Evolutionary conservation across 176 grass and related monocot species (phyloP).

Genomic region (Bothriochloa decipiens): DNA sequence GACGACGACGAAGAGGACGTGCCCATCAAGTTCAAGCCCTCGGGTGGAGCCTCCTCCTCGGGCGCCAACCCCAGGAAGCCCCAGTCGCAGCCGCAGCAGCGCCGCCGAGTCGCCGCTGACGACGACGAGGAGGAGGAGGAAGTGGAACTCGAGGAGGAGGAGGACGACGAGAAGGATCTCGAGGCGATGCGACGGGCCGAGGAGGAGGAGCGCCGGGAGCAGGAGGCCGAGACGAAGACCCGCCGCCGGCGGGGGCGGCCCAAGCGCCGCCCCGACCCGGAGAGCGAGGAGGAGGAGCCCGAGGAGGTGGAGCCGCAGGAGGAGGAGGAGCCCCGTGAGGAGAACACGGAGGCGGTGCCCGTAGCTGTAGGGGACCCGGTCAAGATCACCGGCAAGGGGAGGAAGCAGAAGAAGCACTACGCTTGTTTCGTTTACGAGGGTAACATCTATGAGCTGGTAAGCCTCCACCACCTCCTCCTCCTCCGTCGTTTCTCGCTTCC

Average conservation of each 20-base stretch:
- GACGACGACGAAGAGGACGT: slow-evolving; percentile 52
- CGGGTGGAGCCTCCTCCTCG: slow-evolving; percentile 7
- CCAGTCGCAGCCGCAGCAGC: slow-evolving; percentile 32
- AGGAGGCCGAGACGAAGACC: slow-evolving; percentile 48
- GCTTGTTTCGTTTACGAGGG: slow-evolving; percentile 87
- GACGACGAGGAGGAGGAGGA: slow-evolving; percentile 41
- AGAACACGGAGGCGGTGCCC: slow-evolving; percentile 59
- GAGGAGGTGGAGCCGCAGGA: slow-evolving; percentile 26
- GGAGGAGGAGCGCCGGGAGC: slow-evolving; percentile 54
- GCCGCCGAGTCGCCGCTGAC: slow-evolving; percentile 17
- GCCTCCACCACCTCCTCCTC: not conserved
- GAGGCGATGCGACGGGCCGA: slow-evolving; percentile 59
- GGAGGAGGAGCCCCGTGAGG: slow-evolving; percentile 55
- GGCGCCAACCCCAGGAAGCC: slow-evolving; percentile 29
- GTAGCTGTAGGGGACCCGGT: slow-evolving; percentile 62
- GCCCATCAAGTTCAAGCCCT: slow-evolving; percentile 24
- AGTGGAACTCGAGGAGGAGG: slow-evolving; percentile 55
- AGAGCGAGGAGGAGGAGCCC: slow-evolving; percentile 47
- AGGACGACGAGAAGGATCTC: slow-evolving; percentile 58
- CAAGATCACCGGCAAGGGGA: slow-evolving; percentile 82
- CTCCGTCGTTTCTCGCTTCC: not conserved
- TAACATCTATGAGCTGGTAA: slow-evolving; percentile 84
- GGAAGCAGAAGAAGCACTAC: slow-evolving; percentile 71
- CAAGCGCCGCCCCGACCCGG: slow-evolving; percentile 39
- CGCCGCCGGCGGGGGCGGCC: slow-evolving; percentile 48